phyloP scores from a whole-genome alignment of 257 asterid species.

The Coffea eugenioides region DNA sequence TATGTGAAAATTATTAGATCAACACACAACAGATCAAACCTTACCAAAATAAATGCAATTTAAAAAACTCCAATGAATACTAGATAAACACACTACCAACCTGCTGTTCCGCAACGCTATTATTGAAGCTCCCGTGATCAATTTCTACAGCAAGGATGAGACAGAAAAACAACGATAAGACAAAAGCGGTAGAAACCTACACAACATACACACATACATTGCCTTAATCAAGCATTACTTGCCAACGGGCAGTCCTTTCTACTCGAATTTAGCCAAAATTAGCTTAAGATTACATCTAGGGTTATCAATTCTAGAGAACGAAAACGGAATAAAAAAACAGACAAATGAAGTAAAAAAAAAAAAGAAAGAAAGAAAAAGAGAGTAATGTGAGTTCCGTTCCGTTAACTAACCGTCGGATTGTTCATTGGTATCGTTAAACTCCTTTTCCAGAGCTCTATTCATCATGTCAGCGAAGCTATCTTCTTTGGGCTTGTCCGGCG shows the following conservation, averaged over 20 bases:
- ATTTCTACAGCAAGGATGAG: constrained; percentile 33
- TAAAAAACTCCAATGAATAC: background rate
- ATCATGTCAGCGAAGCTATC: constrained; percentile 55
- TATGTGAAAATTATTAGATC: background rate
- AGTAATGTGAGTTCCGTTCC: background rate
- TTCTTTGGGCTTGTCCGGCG: constrained; percentile 27
- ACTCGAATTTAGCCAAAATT: background rate
- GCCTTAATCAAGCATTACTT: background rate
- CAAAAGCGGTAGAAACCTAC: background rate
- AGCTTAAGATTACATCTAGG: background rate
- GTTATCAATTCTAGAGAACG: background rate
- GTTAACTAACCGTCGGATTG: constrained; percentile 54
- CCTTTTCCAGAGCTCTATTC: constrained; percentile 69
- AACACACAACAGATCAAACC: background rate
- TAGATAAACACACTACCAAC: constrained; percentile 29
- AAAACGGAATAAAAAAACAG: background rate
- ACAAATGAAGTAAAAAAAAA: background rate
- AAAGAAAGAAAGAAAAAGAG: background rate
- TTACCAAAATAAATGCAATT: background rate
- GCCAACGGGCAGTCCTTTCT: background rate
- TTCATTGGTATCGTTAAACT: constrained; percentile 75
- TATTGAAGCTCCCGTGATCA: constrained; percentile 82
- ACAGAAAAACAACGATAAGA: constrained; percentile 11
- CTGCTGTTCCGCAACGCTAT: constrained; percentile 79
- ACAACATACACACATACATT: background rate